Evolutionary conservation across 352 stramenopile species (phyloP).

Genomic region (Phytophthora pini): DNA sequence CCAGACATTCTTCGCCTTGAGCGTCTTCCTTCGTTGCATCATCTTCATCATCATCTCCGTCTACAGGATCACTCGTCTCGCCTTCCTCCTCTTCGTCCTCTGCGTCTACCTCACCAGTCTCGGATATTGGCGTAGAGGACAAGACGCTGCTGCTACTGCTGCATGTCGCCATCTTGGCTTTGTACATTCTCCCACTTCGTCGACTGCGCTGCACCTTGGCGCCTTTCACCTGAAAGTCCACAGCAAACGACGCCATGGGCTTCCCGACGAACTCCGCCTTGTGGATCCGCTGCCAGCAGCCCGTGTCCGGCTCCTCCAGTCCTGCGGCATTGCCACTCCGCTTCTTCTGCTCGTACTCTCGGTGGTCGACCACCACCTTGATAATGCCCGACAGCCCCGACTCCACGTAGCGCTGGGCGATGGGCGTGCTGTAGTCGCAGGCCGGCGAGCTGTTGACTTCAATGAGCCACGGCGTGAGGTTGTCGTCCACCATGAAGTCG

Average conservation of each 20-base stretch:
- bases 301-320: constrained; percentile 58
- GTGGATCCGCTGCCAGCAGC: constrained; percentile 71
- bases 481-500: constrained; percentile 94
- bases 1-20: background rate
- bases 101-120: background rate
- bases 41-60: constrained; percentile 2
- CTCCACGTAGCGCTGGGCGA: constrained; percentile 91
- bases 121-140: background rate
- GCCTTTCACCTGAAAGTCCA: constrained; percentile 76
- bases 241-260: constrained; percentile 64
- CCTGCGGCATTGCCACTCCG: constrained; percentile 24
- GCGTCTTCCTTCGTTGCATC: background rate
- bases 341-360: constrained; percentile 67
- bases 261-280: constrained; percentile 70
- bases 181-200: constrained; percentile 14
- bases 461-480: constrained; percentile 89
- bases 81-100: background rate
- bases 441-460: constrained; percentile 94
- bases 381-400: constrained; percentile 84
- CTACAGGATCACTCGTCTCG: background rate
- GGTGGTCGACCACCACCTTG: constrained; percentile 90
- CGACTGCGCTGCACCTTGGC: constrained; percentile 48
- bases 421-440: constrained; percentile 93
- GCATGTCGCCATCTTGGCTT: constrained; percentile 6
- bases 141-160: constrained; percentile 10